phyloP scores from a whole-genome alignment of 257 asterid species.

The Solanum pinnatisectum region DNA sequence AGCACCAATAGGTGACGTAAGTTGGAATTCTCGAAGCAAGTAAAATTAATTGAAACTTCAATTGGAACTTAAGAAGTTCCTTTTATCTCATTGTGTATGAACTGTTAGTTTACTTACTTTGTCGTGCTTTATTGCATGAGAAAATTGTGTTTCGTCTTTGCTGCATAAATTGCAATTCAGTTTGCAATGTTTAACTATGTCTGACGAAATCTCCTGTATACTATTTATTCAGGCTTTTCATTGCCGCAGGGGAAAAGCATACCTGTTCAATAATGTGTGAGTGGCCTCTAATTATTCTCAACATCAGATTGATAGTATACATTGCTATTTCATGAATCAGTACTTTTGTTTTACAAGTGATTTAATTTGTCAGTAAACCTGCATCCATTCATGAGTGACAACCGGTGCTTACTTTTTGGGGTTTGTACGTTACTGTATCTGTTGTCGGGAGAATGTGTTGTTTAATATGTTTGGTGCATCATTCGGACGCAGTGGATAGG shows the following conservation, averaged over 20 bases:
- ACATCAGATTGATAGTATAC: neutral
- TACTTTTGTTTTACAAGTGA: neutral
- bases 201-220: neutral
- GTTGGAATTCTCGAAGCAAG: neutral
- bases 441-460: neutral
- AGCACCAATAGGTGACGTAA: neutral
- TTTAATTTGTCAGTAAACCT: neutral
- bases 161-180: neutral
- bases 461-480: neutral
- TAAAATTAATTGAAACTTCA: neutral
- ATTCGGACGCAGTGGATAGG: neutral
- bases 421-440: neutral
- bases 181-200: neutral
- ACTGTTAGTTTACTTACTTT: neutral
- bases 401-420: neutral
- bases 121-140: neutral
- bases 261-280: slow-evolving; percentile 67
- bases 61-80: neutral
- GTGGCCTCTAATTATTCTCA: slow-evolving; percentile 9
- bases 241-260: slow-evolving; percentile 77
- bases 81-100: neutral
- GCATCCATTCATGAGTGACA: neutral
- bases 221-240: slow-evolving; percentile 51
- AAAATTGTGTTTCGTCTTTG: neutral
- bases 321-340: neutral